Evolutionary conservation across 2,329 filamentous ascomycete species (phyloP), one percentile per base, ranked within the genome.

Genomic region (Thermomyces lanuginosus): DNA sequence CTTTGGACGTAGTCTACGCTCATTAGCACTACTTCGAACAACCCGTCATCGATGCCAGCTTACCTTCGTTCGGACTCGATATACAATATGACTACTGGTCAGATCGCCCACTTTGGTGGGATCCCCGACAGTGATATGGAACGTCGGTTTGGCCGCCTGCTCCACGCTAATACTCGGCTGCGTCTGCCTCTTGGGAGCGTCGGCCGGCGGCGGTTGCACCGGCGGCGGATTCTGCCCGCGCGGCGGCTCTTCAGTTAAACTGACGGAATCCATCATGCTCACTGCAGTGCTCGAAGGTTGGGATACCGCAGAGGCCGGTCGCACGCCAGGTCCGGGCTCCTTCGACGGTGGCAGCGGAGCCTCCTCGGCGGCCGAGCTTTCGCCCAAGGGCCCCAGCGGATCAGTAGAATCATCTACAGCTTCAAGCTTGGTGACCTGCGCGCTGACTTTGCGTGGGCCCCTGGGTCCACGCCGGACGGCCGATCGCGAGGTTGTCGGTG

Each of bases 41-140:
- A 3, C 9, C 16, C 21, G 12, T 5, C 9, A 23, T 22, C 9
- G 8, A 15, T n/a, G 34, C 22, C 10, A 27, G 40, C 51, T 34
- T 64, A 89, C 81, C 72, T 78, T 89, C 32, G 89, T 98, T 44
- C 79, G 70, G 37, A 98, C 89, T 43, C 82, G 82, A 57, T 98
- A 98, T 24, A 95, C 89, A 37, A 92, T 98, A 53, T 98, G 89
- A 36, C 84, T 92, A 53, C 80, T 92, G 6, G 89, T 93, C 50
- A 95, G 56, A 55, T 95, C 89, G 33, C 89, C 89, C 39, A 98
- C 86, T 60, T 95, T 98, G 57, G 93, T 84, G 29, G 89, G 89
- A 56, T 98, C 89, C 31, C 89, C 89, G 12, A 98, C 89, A 2
- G 68, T 73, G 43, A 98, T 95, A 26, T 80, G 63, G 54, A 95